Evolutionary conservation across 176 grass and related monocot genomes (phyloP), one percentile per base, ranked within the genome.

Genomic region (Aegilops bicornis): DNA sequence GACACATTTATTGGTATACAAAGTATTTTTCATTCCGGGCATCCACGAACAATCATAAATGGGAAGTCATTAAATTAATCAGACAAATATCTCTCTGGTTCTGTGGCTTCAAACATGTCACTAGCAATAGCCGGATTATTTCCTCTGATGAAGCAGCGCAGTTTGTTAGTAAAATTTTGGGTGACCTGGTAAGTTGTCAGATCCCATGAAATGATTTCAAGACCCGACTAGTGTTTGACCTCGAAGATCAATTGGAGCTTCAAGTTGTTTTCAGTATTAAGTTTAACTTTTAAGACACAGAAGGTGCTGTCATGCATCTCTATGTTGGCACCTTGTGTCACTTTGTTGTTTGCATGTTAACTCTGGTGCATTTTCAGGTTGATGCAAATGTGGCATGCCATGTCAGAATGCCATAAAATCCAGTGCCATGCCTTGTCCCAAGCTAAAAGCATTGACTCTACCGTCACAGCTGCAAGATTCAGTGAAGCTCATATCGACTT

Each of bases 401-500:
- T 95, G 89, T 85, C 82, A 82, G 84, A 95, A 84, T 93, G 95
- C 66, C 91, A 98, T 82, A 83, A 87, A 17, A 87, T 92, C 64
- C 95, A 98, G 23, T 79, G 58, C 16, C 83, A 82, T 7, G 95
- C 88, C 36, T 52, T 93, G 47, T 92, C 81, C 62, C 80, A 92
- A 90, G 91, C 83, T 73, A 85, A 83, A 83, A 23, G 62, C 45
- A 61, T 90, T n/a, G 81, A 95, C 66, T 84, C 78, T 10, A 82
- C 16, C 47, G 54, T 93, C 40, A 56, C 78, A 31, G 19, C 35
- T 82, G 36, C 73, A 87, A 85, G 78, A 64, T 78, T 89, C 64
- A 82, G 23, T 45, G 80, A 90, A 90, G 19, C 58, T 77, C 88
- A 95, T 19, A 84, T 95, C n/a, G 78, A 91, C 58, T 72, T 72